These are phyloP conservation scores for Penicillium sp. DNA, from an alignment of 2,329 filamentous ascomycete genomes.

Conservation along the genomic window DNA sequence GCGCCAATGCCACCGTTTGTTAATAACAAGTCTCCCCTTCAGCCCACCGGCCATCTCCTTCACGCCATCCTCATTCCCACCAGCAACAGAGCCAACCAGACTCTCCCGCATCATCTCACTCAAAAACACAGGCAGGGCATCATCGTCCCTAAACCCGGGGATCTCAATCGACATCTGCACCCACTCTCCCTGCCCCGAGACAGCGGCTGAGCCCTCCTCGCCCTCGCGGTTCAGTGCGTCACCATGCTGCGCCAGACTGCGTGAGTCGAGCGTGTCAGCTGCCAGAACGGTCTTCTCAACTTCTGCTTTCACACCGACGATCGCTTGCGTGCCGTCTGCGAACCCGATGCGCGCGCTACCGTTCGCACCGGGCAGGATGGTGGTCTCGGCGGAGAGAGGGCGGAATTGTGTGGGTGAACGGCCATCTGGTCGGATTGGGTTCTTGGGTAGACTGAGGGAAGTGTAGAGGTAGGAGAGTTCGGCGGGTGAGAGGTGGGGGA, in stretches of 20 bases:
- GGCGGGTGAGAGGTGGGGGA: constrained; percentile 77
- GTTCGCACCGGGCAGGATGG: constrained; percentile 83
- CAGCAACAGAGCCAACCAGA: constrained; percentile 66
- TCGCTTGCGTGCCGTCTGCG: constrained; percentile 89
- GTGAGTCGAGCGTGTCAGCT: constrained; percentile 36
- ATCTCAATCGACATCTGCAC: constrained; percentile 90
- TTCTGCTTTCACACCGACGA: constrained; percentile 94
- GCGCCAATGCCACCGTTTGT: constrained; percentile 91
- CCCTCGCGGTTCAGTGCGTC: constrained; percentile 26
- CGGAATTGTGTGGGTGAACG: constrained; percentile 83
- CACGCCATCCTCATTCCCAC: constrained; percentile 65
- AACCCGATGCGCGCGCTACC: constrained; percentile 93
- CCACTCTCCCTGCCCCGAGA: constrained; percentile 63
- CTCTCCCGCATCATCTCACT: constrained; percentile 86
- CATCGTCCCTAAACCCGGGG: constrained; percentile 85
- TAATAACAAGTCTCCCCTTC: constrained; percentile 75
- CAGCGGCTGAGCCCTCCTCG: constrained; percentile 24
- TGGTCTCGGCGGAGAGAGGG: constrained; percentile 83
- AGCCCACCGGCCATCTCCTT: constrained; percentile 64
- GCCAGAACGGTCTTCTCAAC: constrained; percentile 67
- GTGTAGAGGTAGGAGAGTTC: constrained; percentile 94
- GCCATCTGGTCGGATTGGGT: constrained; percentile 82
- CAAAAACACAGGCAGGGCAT: constrained; percentile 82
- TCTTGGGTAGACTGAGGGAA: constrained; percentile 72
- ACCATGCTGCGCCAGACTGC: constrained; percentile 42